Percentiles rank a stretch among this genome's conserved stretches.
These are phyloP conservation scores for Rhodamnia rubescens DNA, from an alignment of 345 rosid species.

Conservation along the genomic window DNA sequence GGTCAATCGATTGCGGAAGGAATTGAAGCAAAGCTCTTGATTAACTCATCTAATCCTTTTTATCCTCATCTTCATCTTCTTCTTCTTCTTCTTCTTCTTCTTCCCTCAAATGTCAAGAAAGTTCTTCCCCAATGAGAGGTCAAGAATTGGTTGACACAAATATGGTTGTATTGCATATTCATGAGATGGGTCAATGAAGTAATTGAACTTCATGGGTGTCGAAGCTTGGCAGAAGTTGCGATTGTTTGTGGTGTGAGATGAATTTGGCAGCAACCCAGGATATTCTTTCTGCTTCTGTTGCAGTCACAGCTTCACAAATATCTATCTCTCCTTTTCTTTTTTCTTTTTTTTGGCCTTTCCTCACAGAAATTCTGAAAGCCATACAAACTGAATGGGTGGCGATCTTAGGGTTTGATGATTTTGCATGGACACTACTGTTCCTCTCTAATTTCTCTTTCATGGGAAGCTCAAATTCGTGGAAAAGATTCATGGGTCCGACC, in stretches of 20 bases:
- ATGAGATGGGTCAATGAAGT: neutral
- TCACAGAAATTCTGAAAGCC: neutral
- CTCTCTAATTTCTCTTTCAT: neutral
- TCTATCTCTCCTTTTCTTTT: neutral
- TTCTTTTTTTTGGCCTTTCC: neutral
- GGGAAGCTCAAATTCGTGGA: neutral
- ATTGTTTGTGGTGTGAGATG: neutral
- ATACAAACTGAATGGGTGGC: neutral
- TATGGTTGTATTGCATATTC: neutral
- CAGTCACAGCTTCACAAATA: neutral
- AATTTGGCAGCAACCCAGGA: neutral
- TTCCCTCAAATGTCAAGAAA: neutral
- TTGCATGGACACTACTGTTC: neutral
- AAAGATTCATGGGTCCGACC: neutral
- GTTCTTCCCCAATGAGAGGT: neutral
- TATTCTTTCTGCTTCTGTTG: neutral
- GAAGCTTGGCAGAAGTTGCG: neutral
- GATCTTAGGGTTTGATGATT: neutral
- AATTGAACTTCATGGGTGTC: neutral
- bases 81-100: neutral
- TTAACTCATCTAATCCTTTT: neutral
- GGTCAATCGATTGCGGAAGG: neutral
- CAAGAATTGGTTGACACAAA: neutral
- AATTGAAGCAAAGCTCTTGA: neutral
- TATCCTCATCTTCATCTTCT: neutral